Conservation (phyloP, 495 filamentous ascomycete genomes). For the Alectoria sarmentosa region DNA sequence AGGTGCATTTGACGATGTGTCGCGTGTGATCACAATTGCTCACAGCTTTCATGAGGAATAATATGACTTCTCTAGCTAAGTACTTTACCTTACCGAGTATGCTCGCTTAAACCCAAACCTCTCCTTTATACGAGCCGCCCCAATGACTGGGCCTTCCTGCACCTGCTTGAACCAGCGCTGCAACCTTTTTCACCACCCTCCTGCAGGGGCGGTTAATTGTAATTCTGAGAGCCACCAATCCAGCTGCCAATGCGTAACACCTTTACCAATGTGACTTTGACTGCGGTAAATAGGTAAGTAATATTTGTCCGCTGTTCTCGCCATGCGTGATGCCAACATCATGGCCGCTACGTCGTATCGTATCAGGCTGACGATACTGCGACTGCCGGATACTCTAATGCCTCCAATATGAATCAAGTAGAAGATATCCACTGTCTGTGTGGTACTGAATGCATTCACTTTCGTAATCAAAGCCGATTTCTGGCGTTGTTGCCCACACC, state of each 20-base stretch:
- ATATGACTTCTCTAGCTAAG: background rate
- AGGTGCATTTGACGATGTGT: too few species aligned
- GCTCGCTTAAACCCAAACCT: background rate
- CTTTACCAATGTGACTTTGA: slow-evolving; percentile 7
- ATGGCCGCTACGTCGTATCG: slow-evolving; percentile 1
- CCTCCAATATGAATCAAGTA: background rate
- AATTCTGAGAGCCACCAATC: slow-evolving; percentile 1
- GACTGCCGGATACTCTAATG: background rate
- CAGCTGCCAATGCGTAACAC: slow-evolving; percentile 8
- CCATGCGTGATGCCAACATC: slow-evolving; percentile 11
- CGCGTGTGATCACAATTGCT: background rate
- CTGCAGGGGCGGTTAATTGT: background rate
- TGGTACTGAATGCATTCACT: background rate
- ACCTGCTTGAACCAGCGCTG: slow-evolving; percentile 11
- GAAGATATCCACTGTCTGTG: background rate
- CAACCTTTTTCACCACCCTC: slow-evolving; percentile 8
- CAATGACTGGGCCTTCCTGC: slow-evolving; percentile 8
- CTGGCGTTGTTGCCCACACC: background rate
- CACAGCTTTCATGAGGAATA: background rate
- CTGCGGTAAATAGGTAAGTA: background rate
- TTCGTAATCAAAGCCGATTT: background rate
- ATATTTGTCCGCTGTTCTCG: slow-evolving; percentile 8
- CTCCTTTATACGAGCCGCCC: slow-evolving; percentile 7
- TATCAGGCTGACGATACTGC: background rate
- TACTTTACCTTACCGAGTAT: background rate